Base-by-base conservation (phyloP, 2,329 filamentous ascomycete genomes). In the Delphinella strobiligena region DNA sequence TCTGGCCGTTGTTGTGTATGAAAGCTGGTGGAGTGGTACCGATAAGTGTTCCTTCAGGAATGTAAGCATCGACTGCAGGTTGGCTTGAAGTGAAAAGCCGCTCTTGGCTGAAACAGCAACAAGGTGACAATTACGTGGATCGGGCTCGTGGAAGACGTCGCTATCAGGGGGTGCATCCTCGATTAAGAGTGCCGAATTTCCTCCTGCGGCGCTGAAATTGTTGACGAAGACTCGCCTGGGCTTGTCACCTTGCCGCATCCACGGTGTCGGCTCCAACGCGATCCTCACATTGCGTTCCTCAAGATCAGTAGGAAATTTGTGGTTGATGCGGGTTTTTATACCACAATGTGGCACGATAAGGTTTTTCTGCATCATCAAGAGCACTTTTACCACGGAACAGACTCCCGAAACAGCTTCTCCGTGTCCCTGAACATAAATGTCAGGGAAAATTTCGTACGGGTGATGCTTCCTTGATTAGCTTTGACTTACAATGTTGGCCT, bases 151-250 rank as follows among this genome's bases (percentile, higher is more conserved):
- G 19, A 17, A 30, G 42, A 49, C 50, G 41, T 56, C 55, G 4
- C 27, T 18, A n/a, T n/a, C n/a, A n/a, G n/a, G n/a, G 2, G 74
- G 74, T n/a, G n/a, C n/a, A n/a, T n/a, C n/a, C n/a, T n/a, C n/a
- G n/a, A n/a, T n/a, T n/a, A n/a, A n/a, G n/a, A n/a, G n/a, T n/a
- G n/a, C n/a, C n/a, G n/a, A n/a, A n/a, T n/a, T n/a, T n/a, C n/a
- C n/a, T n/a, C n/a, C n/a, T n/a, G n/a, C n/a, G 5, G 80, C 80
- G 46, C 73, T 74, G 53, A 82, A 83, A 60, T 81, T 82, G 62
- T 84, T 84, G 45, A 81, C 56, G 16, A 65, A 55, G 0, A 65
- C 61, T 5, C 57, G 54, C 2, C 70, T 56, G 38, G 58, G 51
- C 17, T 44, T 44, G 11, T 47, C 54, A 2, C 37, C 38, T 18